These are phyloP conservation scores for Juglanconis sp. DNA, from an alignment of 2,329 filamentous ascomycete species.

Conservation along the genomic window DNA sequence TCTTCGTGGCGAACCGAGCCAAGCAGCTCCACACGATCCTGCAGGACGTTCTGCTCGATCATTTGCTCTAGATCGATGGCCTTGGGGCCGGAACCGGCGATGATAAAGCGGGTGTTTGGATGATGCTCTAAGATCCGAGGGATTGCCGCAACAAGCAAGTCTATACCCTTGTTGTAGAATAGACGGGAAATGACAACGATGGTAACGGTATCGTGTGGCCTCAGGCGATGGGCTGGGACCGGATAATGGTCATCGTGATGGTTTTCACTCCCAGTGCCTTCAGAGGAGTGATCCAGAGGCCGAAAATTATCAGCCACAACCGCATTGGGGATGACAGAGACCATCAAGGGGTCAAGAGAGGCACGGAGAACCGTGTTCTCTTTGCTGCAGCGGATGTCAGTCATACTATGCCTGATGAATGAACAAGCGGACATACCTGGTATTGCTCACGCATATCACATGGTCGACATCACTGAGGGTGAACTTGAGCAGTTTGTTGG, in stretches of 20 bases:
- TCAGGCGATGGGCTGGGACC: constrained; percentile 62
- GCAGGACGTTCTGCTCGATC: constrained; percentile 90
- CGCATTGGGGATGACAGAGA: constrained; percentile 96
- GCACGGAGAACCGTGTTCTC: constrained; percentile 96
- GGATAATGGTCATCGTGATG: constrained; percentile 42
- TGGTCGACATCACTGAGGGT: constrained; percentile 95
- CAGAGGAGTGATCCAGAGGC: constrained; percentile 53
- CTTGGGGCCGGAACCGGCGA: constrained; percentile 92
- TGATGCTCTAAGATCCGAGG: constrained; percentile 86
- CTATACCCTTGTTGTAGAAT: constrained; percentile 98
- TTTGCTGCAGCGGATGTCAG: constrained; percentile 58
- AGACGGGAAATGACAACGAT: constrained; percentile 96
- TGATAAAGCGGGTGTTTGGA: constrained; percentile 93
- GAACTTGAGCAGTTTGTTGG: constrained; percentile 96
- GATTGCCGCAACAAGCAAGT: constrained; percentile 93
- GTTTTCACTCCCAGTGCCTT: constrained; percentile 23
- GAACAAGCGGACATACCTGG: constrained; percentile 61
- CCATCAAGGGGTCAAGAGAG: constrained; percentile 92
- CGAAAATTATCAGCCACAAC: constrained; percentile 95
- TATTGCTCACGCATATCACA: constrained; percentile 97
- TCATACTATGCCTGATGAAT: not conserved
- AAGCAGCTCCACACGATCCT: constrained; percentile 89
- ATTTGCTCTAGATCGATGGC: constrained; percentile 98
- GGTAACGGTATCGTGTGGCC: constrained; percentile 82
- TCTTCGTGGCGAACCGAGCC: constrained; percentile 93